These are phyloP conservation scores for Xylariaceae sp. DNA, from an alignment of 2,329 filamentous ascomycete species.

Conservation along the genomic window DNA sequence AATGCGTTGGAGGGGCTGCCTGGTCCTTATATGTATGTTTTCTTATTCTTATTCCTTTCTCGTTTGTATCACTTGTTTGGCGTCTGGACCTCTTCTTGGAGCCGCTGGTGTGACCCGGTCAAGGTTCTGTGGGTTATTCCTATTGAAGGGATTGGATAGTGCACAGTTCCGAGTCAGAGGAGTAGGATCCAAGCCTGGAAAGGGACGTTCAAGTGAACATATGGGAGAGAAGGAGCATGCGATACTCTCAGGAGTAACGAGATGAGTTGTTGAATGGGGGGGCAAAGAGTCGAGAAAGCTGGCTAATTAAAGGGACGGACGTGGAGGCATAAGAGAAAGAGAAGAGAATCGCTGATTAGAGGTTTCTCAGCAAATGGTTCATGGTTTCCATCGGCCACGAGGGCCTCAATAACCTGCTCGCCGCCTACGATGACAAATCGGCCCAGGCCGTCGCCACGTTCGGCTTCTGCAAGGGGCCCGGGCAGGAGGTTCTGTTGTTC, in stretches of 20 bases:
- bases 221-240: no score
- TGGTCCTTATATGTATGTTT: conserved; percentile 88
- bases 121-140: no score
- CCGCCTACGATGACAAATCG: conserved; percentile 87
- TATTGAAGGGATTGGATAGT: no score
- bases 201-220: no score
- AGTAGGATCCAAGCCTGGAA: neutral
- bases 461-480: conserved; percentile 86
- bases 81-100: neutral
- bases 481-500: conserved; percentile 83
- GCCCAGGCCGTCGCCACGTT: conserved; percentile 96
- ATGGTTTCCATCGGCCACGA: conserved; percentile 80
- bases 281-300: no score
- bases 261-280: no score
- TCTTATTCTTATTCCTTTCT: neutral
- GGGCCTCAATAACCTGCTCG: conserved; percentile 88
- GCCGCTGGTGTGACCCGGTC: no score
- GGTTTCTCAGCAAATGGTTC: conserved; percentile 91
- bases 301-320: neutral
- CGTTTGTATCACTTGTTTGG: neutral
- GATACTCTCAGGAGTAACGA: no score
- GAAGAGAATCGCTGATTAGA: neutral
- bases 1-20: conserved; percentile 89
- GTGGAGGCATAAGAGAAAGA: neutral
- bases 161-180: no score